Percentiles rank a stretch among this genome's conserved stretches.
Conservation (phyloP, 2,329 filamentous ascomycete species). For the Calonectria pseudoturangicola region DNA sequence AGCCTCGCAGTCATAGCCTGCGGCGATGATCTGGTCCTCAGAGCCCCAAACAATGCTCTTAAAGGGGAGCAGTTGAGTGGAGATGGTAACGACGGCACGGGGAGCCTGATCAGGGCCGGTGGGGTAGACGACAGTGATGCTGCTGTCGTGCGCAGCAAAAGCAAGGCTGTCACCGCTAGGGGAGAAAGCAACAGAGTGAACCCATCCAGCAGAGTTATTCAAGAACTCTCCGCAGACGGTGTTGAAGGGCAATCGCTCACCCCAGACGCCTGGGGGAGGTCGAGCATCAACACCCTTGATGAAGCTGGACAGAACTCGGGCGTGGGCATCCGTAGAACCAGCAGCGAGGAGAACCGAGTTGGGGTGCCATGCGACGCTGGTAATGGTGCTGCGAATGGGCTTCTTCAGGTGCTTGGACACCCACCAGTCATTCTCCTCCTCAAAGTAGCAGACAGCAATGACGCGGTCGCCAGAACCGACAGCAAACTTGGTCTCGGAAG, state of each 20-base stretch:
- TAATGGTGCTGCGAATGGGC: constrained; percentile 97
- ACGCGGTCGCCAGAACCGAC: constrained; percentile 96
- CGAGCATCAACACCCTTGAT: constrained; percentile 95
- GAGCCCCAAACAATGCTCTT: constrained; percentile 94
- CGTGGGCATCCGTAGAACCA: constrained; percentile 97
- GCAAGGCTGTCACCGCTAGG: constrained; percentile 94
- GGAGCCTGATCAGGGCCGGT: constrained; percentile 93
- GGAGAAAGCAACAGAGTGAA: constrained; percentile 94
- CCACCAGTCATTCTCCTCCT: constrained; percentile 99
- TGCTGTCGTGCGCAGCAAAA: constrained; percentile 96
- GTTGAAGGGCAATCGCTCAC: constrained; percentile 96
- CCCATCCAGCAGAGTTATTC: constrained; percentile 97
- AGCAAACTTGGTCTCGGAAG: constrained; percentile 97
- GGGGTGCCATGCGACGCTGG: constrained; percentile 95
- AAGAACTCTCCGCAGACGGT: constrained; percentile 97
- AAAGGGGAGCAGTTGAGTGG: constrained; percentile 93
- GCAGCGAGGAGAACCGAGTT: constrained; percentile 97
- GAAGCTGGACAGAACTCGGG: constrained; percentile 94
- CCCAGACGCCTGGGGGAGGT: constrained; percentile 92
- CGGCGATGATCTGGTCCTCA: constrained; percentile 95
- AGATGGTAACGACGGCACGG: constrained; percentile 90
- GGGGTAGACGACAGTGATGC: constrained; percentile 96
- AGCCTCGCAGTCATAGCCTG: constrained; percentile 92
- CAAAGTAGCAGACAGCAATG: constrained; percentile 98
- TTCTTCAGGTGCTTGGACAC: constrained; percentile 99